Base-by-base conservation (phyloP, 2,329 filamentous ascomycete species). In the Pestalotiopsis sp. region DNA sequence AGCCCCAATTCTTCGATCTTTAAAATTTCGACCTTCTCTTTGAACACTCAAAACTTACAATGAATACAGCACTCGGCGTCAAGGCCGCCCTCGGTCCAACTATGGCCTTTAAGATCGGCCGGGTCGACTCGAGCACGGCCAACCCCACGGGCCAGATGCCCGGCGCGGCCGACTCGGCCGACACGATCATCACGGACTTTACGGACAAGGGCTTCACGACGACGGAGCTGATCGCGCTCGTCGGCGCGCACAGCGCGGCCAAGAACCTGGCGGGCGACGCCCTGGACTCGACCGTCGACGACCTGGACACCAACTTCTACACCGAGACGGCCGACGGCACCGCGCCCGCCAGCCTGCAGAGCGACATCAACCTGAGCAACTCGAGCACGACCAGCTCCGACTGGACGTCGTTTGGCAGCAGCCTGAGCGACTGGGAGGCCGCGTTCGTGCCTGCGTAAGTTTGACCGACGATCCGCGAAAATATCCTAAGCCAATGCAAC, bases 371-470 rank as follows among this genome's bases (percentile, higher is more conserved):
- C 63, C 68, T 77, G 13, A 71, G 70, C 59, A 73, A 72, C 61
- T 71, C 71, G 17, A 72, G 71, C 14, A 65, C 70, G 48, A 74
- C 75, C 9, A 71, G 68, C 24, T 56, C 66, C 24, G 65, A 69
- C 20, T 77, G 75, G 75, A 69, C 63, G 24, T 58, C 66, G 22
- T 76, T 75, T 65, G 71, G 70, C 4, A 59, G 67, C 11, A 71
- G 71, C 39, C 63, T 73, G 48, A 67, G 66, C 5, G 69, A 70
- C 9, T 77, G 75, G 75, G 56, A 66, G 9, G 66, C 65, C 40
- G 74, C 71, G 1, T 77, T 75, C 56, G 68, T 73, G 11, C 65
- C 72, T 5, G 75, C 72, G 75, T 77, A 68, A 72, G 75, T 75
- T 17, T 13, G 14, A 4, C 48, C n/a, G 59, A 3, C 30, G 4